A percentile compares a stretch with the other conserved stretches of the same genome.
These are phyloP conservation scores for Dryadomyces sulphureus DNA, from an alignment of 2,329 filamentous ascomycete species.

Conservation along the genomic window DNA sequence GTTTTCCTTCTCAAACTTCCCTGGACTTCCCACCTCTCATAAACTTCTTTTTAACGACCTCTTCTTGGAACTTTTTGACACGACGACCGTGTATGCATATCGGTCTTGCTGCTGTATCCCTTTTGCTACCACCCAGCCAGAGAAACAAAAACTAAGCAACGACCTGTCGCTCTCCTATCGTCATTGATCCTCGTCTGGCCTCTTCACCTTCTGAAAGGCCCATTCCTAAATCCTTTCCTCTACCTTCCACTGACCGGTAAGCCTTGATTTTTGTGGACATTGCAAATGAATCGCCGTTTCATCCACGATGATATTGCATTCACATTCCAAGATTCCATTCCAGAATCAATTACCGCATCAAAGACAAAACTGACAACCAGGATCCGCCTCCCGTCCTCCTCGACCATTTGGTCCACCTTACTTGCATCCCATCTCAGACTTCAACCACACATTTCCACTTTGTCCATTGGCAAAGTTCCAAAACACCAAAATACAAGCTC, in stretches of 20 bases:
- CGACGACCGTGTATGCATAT: slow-evolving; percentile 8
- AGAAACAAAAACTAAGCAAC: slow-evolving; percentile 1
- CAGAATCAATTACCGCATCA: too few relatives aligned
- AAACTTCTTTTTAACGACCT: neutral
- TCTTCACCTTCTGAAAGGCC: neutral
- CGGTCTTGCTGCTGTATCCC: slow-evolving; percentile 1
- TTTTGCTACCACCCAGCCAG: neutral
- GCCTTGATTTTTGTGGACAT: too few relatives aligned
- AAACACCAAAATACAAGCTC: slow-evolving; percentile 7
- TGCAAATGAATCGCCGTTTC: neutral
- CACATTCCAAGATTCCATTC: too few relatives aligned
- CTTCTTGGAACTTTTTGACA: slow-evolving; percentile 13
- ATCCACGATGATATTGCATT: slow-evolving; percentile 8
- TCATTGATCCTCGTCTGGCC: neutral
- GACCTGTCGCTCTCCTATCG: neutral
- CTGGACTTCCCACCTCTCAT: neutral
- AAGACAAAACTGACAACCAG: slow-evolving; percentile 10
- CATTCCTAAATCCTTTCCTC: neutral
- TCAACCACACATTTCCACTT: slow-evolving; percentile 1
- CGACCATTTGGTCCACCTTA: slow-evolving; percentile 8
- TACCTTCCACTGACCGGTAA: neutral
- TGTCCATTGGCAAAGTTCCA: slow-evolving; percentile 8
- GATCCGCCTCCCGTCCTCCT: slow-evolving; percentile 3
- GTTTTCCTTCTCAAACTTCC: neutral
- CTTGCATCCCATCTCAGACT: slow-evolving; percentile 5